Evolutionary conservation across 257 asterid genomes (phyloP), one percentile per base, ranked within the genome.

Genomic region (Prunella vulgaris): DNA sequence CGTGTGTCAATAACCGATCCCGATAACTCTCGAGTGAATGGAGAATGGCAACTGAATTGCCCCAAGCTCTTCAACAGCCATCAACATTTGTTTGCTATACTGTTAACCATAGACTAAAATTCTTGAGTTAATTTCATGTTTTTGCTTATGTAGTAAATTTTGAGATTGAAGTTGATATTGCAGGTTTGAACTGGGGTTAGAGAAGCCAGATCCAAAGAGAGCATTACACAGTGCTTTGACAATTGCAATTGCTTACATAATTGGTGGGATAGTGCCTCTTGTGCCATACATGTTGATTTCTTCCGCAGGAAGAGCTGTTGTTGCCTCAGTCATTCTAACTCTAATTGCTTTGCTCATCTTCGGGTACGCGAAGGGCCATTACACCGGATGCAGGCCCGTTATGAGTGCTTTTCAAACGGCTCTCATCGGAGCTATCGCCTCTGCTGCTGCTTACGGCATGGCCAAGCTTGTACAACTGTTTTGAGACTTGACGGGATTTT

Each of bases 391-490:
- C 74, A 85, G 54, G 49, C 97, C 99, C 4, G 20, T 93, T 15
- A 48, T 61, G 60, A 93, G 95, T 18, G 99, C 93, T 27, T 18
- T 93, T 0, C 87, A 93, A 60, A 93, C 99, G 1, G 87, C 99
- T 38, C 27, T 90, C 0, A 84, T 93, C n/a, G 99, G 99, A 53
- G 99, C 97, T 35, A 65, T 88, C 70, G 99, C 99, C 0, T 93
- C 99, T 49, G 99, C 99, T 35, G 96, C 95, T 82, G 99, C 99
- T 58, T 93, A 78, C 69, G 96, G 95, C 52, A 77, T 93, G 85
- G 99, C 99, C 71, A 93, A 90, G 78, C 83, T 60, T 15, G 86
- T 93, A 20, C 96, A 84, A 78, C 87, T 46, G 7, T 6, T 46
- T 6, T 46, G 15, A n/a, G 20, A 46, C 3, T 1, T 5, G 8